Conservation (phyloP, 768 basidiomycete genomes). For the Crucibulum laeve region DNA sequence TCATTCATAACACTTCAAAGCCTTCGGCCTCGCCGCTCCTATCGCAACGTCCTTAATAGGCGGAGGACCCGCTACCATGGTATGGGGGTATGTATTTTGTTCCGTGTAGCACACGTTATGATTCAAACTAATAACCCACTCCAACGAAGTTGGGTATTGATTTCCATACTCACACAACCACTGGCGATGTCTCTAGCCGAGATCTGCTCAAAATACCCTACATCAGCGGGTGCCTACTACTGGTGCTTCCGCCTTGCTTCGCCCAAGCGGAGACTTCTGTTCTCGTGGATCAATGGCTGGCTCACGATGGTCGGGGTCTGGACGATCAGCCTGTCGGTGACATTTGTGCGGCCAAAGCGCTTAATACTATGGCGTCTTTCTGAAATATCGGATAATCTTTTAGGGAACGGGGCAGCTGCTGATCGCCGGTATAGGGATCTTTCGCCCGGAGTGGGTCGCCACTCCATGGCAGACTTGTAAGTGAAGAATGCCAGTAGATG, state of each 20-base stretch:
- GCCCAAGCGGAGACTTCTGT: conserved; percentile 42
- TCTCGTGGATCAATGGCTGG: conserved; percentile 70
- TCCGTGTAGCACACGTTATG: not conserved
- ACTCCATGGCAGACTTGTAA: conserved; percentile 58
- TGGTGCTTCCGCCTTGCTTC: conserved; percentile 63
- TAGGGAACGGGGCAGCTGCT: conserved; percentile 57
- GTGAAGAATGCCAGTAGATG: conserved; percentile 8
- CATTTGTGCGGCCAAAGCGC: conserved; percentile 38
- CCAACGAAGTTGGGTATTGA: conserved; percentile 41
- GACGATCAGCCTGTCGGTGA: conserved; percentile 64
- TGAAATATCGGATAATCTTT: not conserved
- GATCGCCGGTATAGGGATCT: conserved; percentile 56
- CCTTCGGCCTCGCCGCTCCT: conserved; percentile 52
- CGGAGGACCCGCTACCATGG: conserved; percentile 52
- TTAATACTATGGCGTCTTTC: not conserved
- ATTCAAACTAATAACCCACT: not conserved
- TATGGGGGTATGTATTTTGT: conserved; percentile 45
- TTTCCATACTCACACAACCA: conserved; percentile 41
- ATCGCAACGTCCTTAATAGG: conserved; percentile 50
- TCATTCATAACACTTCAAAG: conserved; percentile 19
- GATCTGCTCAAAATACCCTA: conserved; percentile 57
- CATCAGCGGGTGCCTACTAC: conserved; percentile 60
- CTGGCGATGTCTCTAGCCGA: conserved; percentile 54
- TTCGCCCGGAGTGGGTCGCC: conserved; percentile 52
- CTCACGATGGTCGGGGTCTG: conserved; percentile 65